These are phyloP conservation scores for Penicillium italicum DNA, from an alignment of 2,329 filamentous ascomycete species.

Conservation along the genomic window DNA sequence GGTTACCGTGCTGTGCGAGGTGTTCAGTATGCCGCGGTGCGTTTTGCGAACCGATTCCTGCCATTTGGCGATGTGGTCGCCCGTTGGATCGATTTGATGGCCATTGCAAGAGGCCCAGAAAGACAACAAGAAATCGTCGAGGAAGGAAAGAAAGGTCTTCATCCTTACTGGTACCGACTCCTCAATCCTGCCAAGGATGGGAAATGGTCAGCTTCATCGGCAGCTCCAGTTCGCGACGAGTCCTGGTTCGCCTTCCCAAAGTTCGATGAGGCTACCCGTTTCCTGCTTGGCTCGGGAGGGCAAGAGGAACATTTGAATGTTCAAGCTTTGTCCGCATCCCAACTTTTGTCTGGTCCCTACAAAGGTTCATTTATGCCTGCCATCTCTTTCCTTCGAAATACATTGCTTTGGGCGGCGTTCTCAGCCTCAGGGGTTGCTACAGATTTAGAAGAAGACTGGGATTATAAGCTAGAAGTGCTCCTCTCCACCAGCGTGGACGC, in stretches of 20 bases:
- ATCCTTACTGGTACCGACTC: conserved; percentile 69
- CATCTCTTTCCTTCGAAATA: conserved; percentile 63
- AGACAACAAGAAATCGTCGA: conserved; percentile 81
- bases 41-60: conserved; percentile 86
- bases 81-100: conserved; percentile 85
- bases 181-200: conserved; percentile 52
- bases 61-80: conserved; percentile 73
- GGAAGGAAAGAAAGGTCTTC: conserved; percentile 82
- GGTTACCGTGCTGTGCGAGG: conserved; percentile 58
- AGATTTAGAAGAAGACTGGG: conserved; percentile 76
- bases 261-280: conserved; percentile 36
- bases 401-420: conserved; percentile 59
- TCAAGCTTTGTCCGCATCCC: conserved; percentile 33
- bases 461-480: conserved; percentile 69
- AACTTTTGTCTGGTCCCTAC: conserved; percentile 29
- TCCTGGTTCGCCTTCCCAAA: conserved; percentile 40
- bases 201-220: conserved; percentile 43
- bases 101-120: conserved; percentile 59
- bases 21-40: conserved; percentile 75
- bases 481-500: conserved; percentile 66
- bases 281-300: conserved; percentile 28
- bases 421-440: conserved; percentile 42
- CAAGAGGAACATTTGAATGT: conserved; percentile 28
- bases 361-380: conserved; percentile 62
- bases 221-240: conserved; percentile 53